Base-by-base conservation (phyloP, 2,329 filamentous ascomycete genomes). In the Nemania diffusa region DNA sequence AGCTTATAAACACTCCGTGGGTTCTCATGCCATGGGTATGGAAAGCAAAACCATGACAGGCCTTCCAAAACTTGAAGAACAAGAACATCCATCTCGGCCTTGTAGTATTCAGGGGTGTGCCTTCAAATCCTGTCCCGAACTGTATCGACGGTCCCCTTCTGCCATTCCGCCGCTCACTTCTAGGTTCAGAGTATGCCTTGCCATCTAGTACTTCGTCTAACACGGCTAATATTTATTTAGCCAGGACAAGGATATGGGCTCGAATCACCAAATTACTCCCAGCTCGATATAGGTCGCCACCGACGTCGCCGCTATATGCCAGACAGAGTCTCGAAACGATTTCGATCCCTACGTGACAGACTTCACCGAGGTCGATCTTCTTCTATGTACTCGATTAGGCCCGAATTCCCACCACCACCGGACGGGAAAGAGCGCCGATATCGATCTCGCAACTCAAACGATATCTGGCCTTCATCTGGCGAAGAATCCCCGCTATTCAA, bases 401-500 rank as follows among this genome's bases (percentile, higher is more conserved):
- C 75, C 8, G 76, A 77, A 2, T 74, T 76, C 22, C 72, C 73
- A 55, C 72, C 70, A 1, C 73, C 71, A 3, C 75, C 65, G 0
- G 51, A 68, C 26, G 73, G 71, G 11, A 75, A 69, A 32, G 72
- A 75, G 48, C 74, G 75, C 4, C 75, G 76, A 7, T 68, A 73
- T 29, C 68, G 74, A 7, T 73, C 76, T 11, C 75, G 76, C 5
- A 71, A 73, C 32, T 75, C 74, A 9, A 64, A 69, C 17, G 73
- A 76, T 29, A 72, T 74, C 1, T 75, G 70, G 71, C 73, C 74
- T 6, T 76, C 75, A 13, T 76, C 76, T 3, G 72, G 73, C 5
- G 72, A 76, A 15, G 76, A 77, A 51, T 73, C 67, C 8, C 74
- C 73, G 2, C 34, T 77, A 5, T 77, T 73, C 56, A 76, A 76